Evolutionary conservation across 2,329 filamentous ascomycete genomes (phyloP).

Genomic region (Paecilomyces variotii): DNA sequence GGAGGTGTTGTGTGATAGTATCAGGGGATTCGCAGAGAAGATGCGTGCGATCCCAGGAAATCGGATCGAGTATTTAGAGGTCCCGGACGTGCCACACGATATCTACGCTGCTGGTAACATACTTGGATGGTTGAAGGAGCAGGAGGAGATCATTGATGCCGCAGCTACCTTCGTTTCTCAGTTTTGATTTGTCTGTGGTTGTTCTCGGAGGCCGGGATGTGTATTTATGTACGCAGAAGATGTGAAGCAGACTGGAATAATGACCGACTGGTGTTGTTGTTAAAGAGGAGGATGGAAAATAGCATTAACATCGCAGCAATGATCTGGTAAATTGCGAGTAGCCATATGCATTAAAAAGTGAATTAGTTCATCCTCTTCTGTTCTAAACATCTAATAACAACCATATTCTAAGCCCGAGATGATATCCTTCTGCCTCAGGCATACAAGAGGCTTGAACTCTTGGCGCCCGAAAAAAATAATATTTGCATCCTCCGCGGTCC

Average conservation of each 20-base stretch:
- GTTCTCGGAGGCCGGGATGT: too few species aligned
- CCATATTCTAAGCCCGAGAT: too few species aligned
- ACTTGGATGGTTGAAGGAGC: slow-evolving; percentile 9
- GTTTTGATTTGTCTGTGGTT: not conserved
- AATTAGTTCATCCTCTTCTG: too few species aligned
- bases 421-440: too few species aligned
- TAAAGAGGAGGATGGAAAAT: too few species aligned
- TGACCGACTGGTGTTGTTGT: too few species aligned
- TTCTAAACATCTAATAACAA: too few species aligned
- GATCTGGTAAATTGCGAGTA: too few species aligned
- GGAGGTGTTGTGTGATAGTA: slow-evolving; percentile 9
- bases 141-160: slow-evolving; percentile 3
- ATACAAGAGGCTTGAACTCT: not conserved
- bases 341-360: too few species aligned
- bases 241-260: too few species aligned
- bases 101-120: slow-evolving; percentile 9
- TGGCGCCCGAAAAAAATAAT: not conserved
- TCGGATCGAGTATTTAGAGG: slow-evolving; percentile 7
- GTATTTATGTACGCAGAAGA: too few species aligned
- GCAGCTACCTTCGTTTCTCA: not conserved
- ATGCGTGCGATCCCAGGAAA: slow-evolving; percentile 1
- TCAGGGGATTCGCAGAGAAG: slow-evolving; percentile 1
- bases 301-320: too few species aligned
- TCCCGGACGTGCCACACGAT: slow-evolving; percentile 10
- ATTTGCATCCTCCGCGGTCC: not conserved